Percentiles rank a stretch among this genome's conserved stretches.
Conservation (phyloP, 768 basidiomycete species). For the Suillus hirtellus region DNA sequence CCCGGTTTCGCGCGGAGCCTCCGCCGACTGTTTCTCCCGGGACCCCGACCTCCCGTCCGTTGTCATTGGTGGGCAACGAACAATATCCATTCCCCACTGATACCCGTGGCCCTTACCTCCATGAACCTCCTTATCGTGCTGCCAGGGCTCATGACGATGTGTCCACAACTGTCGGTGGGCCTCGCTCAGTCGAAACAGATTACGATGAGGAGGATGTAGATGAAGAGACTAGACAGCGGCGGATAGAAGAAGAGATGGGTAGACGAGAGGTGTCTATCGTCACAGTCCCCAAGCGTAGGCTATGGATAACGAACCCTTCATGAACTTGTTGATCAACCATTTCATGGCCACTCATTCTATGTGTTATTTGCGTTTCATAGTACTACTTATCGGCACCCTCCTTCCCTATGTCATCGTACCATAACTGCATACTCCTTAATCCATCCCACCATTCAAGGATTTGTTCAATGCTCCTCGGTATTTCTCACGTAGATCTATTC, state of each 20-base stretch:
- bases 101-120: slow-evolving; percentile 59
- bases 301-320: slow-evolving; percentile 73
- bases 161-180: slow-evolving; percentile 39
- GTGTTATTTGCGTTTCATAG: slow-evolving; percentile 7
- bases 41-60: slow-evolving; percentile 39
- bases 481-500: slow-evolving; percentile 38
- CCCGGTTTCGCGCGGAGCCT: slow-evolving; percentile 41
- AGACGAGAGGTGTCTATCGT: slow-evolving; percentile 84
- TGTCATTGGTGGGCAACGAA: slow-evolving; percentile 42
- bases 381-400: slow-evolving; percentile 1
- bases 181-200: slow-evolving; percentile 54
- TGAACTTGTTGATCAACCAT: slow-evolving; percentile 21
- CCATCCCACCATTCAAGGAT: slow-evolving; percentile 30
- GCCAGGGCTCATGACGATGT: slow-evolving; percentile 43
- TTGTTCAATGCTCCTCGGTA: slow-evolving; percentile 36
- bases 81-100: slow-evolving; percentile 48
- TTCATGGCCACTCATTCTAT: slow-evolving; percentile 5
- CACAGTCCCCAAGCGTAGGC: slow-evolving; percentile 68
- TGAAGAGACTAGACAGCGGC: slow-evolving; percentile 68
- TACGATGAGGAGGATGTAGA: slow-evolving; percentile 72
- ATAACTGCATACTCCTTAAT: slow-evolving; percentile 26
- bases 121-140: slow-evolving; percentile 62
- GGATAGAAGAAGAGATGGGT: slow-evolving; percentile 81
- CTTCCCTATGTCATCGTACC: slow-evolving; percentile 22
- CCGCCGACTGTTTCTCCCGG: slow-evolving; percentile 35